Evolutionary conservation across 371 early-diverging fungal genomes (phyloP).

Genomic region (Actinomortierella ambigua): DNA sequence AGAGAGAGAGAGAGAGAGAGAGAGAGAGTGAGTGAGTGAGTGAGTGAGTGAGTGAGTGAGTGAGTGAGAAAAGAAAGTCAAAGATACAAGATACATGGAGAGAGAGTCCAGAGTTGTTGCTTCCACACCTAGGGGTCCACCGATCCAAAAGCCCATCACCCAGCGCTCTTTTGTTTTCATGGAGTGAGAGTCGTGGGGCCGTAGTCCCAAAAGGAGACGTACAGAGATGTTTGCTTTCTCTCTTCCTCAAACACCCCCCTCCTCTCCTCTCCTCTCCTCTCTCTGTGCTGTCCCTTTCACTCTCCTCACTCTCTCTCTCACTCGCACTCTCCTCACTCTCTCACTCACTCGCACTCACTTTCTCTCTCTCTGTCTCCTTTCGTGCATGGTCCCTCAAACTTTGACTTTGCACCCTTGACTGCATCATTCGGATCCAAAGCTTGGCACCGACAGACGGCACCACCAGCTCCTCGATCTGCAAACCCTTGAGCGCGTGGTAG

Average conservation of each 20-base stretch:
- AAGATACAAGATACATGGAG: too few relatives aligned
- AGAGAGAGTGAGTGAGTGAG: not conserved
- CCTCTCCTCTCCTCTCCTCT: not conserved
- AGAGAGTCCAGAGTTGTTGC: too few relatives aligned
- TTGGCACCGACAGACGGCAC: conserved; percentile 2
- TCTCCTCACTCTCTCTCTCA: not conserved
- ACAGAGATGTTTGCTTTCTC: too few relatives aligned
- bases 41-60: conserved; percentile 1
- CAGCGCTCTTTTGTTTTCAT: not conserved
- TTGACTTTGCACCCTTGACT: not conserved
- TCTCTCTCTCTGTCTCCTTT: conserved; percentile 1
- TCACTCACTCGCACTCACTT: not conserved
- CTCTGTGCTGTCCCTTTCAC: not conserved
- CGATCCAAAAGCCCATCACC: not conserved
- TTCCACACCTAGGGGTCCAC: not conserved
- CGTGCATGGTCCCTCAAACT: not conserved
- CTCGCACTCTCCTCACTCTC: not conserved
- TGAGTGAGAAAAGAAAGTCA: not conserved
- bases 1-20: not conserved
- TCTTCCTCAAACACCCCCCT: not conserved
- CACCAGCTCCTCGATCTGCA: not conserved
- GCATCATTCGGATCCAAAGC: conserved; percentile 7
- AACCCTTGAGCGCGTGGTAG: too few relatives aligned
- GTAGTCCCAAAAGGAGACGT: not conserved
- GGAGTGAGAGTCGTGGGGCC: not conserved